These are phyloP conservation scores for Choricystis sp. DNA, from an alignment of 139 green algal species.

Conservation along the genomic window DNA sequence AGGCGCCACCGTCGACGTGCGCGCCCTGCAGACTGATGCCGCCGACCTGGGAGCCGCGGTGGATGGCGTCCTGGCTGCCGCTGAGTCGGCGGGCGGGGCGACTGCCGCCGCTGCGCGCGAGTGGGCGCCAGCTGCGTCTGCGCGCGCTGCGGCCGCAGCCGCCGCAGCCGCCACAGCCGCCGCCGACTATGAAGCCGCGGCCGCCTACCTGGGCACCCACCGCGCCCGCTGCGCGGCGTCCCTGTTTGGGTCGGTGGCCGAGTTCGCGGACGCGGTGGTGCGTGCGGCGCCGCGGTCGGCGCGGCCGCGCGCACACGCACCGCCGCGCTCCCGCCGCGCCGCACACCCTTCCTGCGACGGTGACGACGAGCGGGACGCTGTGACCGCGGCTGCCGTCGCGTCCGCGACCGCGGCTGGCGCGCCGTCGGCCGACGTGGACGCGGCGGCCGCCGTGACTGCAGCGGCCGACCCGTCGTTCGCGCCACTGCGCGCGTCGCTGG, in stretches of 20 bases:
- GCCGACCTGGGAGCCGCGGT: not conserved
- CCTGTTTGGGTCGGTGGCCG: not conserved
- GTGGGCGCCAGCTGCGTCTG: not conserved
- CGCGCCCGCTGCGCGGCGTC: not conserved
- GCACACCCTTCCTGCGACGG: not conserved
- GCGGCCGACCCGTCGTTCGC: no score
- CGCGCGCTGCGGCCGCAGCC: no score
- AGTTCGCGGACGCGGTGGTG: not conserved
- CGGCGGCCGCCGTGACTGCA: no score
- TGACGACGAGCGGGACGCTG: no score
- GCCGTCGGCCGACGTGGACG: not conserved
- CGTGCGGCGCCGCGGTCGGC: not conserved
- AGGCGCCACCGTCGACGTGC: no score
- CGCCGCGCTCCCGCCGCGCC: no score
- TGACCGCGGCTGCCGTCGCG: no score
- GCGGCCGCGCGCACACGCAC: not conserved
- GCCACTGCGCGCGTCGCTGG: no score
- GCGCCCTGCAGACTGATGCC: no score
- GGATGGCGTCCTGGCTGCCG: not conserved
- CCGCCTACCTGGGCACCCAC: not conserved
- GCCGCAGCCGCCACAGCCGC: no score
- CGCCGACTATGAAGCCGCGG: not conserved
- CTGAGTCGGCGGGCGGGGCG: not conserved
- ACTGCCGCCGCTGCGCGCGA: no score
- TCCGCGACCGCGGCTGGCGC: no score